Evolutionary conservation across 306 rosid genomes (phyloP).

Genomic region (Castanea crenata): DNA sequence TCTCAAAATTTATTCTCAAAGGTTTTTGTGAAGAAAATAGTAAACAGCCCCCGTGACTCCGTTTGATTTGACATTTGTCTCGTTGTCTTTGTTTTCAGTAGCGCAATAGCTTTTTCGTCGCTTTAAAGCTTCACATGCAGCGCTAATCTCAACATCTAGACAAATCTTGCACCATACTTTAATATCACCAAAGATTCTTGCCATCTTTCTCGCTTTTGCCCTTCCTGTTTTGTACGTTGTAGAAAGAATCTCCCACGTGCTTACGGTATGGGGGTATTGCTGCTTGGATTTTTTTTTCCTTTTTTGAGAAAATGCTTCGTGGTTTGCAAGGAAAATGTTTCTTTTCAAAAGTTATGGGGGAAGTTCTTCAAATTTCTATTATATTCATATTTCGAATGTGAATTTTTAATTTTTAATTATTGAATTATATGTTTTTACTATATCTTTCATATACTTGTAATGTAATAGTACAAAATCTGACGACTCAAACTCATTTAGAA

Average conservation of each 20-base stretch:
- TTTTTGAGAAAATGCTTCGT: no score
- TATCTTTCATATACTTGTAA: no score
- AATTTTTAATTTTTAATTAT: no score
- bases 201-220: background rate
- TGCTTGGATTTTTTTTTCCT: no score
- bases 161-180: background rate
- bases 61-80: constrained; percentile 29
- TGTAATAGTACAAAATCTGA: no score
- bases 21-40: constrained; percentile 8
- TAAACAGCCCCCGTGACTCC: constrained; percentile 38
- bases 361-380: no score
- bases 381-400: no score
- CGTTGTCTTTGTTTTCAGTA: constrained; percentile 17
- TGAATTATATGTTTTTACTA: no score
- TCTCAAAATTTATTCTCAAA: background rate
- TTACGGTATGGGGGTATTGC: no score
- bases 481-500: no score
- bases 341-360: no score
- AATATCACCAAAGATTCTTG: background rate
- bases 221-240: background rate
- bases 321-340: no score
- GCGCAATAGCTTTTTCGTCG: background rate
- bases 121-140: constrained; percentile 13
- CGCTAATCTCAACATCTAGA: background rate
- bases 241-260: background rate